These are phyloP conservation scores for Phytophthora ramorum DNA, from an alignment of 352 stramenopile genomes.

Conservation along the genomic window DNA sequence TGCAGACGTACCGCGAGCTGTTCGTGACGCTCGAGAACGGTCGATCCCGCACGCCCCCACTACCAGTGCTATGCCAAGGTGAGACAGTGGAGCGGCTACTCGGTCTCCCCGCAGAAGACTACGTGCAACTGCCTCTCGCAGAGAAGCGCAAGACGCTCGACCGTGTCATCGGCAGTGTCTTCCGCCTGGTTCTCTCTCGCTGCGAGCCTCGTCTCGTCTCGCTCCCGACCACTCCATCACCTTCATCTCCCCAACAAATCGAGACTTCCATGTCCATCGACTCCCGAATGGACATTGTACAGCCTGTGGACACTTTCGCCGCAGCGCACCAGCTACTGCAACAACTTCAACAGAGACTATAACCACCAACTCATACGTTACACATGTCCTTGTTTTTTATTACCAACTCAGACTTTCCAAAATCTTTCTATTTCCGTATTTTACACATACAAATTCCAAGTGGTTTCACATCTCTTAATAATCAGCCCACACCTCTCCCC, in stretches of 20 bases:
- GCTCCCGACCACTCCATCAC: background rate
- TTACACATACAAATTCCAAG: conserved; percentile 11
- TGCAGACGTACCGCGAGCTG: conserved; percentile 55
- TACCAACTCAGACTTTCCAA: conserved; percentile 20
- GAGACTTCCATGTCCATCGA: conserved; percentile 11
- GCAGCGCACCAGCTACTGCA: conserved; percentile 25
- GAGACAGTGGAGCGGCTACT: conserved; percentile 52
- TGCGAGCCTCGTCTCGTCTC: conserved; percentile 36
- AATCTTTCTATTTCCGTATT: conserved; percentile 13
- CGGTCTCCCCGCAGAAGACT: conserved; percentile 49
- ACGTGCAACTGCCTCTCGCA: conserved; percentile 51
- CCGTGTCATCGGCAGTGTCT: conserved; percentile 39
- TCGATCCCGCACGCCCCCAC: conserved; percentile 9
- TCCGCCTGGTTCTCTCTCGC: conserved; percentile 53
- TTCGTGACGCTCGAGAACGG: conserved; percentile 53
- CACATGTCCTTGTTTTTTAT: too few species aligned
- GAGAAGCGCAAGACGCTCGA: conserved; percentile 46
- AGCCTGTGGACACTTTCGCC: conserved; percentile 43
- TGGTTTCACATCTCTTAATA: conserved; percentile 9
- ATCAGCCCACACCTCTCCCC: conserved; percentile 19
- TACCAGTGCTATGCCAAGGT: conserved; percentile 53
- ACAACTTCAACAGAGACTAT: conserved; percentile 21
- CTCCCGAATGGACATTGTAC: conserved; percentile 44
- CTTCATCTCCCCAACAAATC: conserved; percentile 2
- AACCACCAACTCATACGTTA: conserved; percentile 16